phyloP scores from a whole-genome alignment of 2,329 filamentous ascomycete genomes.

The Fusarium nanum region DNA sequence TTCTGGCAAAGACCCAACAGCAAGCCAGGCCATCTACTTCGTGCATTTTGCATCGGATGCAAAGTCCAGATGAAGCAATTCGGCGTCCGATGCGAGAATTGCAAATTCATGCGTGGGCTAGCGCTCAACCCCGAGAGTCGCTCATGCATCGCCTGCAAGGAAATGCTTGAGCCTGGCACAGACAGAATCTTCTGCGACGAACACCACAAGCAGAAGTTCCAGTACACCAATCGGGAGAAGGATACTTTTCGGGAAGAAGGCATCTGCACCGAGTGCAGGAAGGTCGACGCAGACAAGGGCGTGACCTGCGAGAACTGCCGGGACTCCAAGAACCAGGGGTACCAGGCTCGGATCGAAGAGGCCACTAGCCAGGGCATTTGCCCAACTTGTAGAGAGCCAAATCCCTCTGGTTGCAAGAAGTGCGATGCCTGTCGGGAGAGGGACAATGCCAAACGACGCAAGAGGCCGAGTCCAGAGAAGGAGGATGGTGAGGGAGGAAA shows the following conservation, averaged over 20 bases:
- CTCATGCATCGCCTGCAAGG: background rate
- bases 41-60: background rate
- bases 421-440: background rate
- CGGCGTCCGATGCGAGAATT: background rate
- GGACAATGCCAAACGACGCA: background rate
- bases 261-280: background rate
- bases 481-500: background rate
- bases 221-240: background rate
- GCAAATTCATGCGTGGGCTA: rapidly evolving
- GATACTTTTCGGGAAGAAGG: background rate
- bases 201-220: background rate
- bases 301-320: background rate
- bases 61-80: background rate
- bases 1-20: background rate
- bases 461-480: background rate
- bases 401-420: background rate
- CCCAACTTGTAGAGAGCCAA: background rate
- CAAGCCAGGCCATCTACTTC: background rate
- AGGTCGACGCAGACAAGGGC: background rate
- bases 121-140: background rate
- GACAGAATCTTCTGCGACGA: background rate
- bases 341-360: rapidly evolving
- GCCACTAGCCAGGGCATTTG: background rate
- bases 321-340: rapidly evolving
- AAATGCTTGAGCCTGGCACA: background rate